Conservation (phyloP, 352 stramenopile genomes). For the Phytophthora pisi region DNA sequence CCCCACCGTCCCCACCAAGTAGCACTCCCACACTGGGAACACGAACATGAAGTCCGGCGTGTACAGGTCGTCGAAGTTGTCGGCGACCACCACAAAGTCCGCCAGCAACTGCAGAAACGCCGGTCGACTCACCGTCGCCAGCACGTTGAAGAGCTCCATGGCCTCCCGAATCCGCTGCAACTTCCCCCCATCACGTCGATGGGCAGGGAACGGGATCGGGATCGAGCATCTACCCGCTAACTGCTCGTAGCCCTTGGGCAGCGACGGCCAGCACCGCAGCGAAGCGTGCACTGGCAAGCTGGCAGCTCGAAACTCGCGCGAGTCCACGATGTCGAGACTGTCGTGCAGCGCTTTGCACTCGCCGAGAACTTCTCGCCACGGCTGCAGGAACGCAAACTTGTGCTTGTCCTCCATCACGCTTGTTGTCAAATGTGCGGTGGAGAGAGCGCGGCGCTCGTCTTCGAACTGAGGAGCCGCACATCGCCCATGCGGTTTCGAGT, state of each 20-base stretch:
- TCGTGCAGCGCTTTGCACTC: constrained; percentile 19
- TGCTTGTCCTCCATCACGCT: constrained; percentile 8
- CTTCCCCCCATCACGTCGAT: constrained; percentile 1
- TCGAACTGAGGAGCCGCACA: neutral
- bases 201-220: constrained; percentile 14
- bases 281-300: constrained; percentile 11
- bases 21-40: constrained; percentile 22
- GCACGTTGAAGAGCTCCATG: constrained; percentile 25
- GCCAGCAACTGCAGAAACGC: constrained; percentile 18
- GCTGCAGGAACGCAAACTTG: constrained; percentile 15
- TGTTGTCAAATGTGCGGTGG: neutral
- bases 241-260: constrained; percentile 15
- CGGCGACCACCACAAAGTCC: constrained; percentile 18
- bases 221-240: constrained; percentile 15
- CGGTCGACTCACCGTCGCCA: constrained; percentile 14
- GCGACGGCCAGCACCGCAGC: constrained; percentile 13
- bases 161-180: constrained; percentile 24
- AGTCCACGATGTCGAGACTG: constrained; percentile 5
- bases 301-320: constrained; percentile 7
- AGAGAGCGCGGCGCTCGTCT: neutral
- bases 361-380: constrained; percentile 8
- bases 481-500: neutral
- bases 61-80: constrained; percentile 20
- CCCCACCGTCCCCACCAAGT: constrained; percentile 15
- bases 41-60: constrained; percentile 22